Base-by-base conservation (phyloP, 352 stramenopile species). In the Phytophthora cryptogea region DNA sequence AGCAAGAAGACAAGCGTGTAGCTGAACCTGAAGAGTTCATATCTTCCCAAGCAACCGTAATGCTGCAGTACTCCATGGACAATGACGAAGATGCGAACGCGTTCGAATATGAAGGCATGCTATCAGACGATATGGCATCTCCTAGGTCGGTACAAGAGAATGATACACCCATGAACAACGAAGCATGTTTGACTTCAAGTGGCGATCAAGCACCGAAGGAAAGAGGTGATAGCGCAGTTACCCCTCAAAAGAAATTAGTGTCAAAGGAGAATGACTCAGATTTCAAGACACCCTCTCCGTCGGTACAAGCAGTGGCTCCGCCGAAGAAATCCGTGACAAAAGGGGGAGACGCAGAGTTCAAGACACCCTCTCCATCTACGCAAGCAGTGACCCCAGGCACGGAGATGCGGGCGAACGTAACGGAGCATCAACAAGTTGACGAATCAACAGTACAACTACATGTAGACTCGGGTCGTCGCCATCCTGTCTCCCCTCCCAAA, bases 51-150 rank as follows among this genome's bases (percentile, higher is more conserved):
- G 56, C 57, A 33, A 75, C 66, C 20, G 52, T 69, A n/a, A 28
- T 72, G 27, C 33, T 72, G 16, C 46, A 65, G 0, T 72, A 75
- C 37, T 27, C 37, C 16, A 37, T 59, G 23, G 67, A 59, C 58
- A 66, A 55, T 37, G 63, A 70, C 28, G 67, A 72, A 39, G 50
- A 72, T 37, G 50, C 23, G 7, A 63, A 76, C 45, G 58, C 63
- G 35, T 76, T 76, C 10, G 68, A 76, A 37, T 72, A 72, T 52
- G 63, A 76, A 27, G 67, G 52, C 5, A 57, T 59, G 20, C 2
- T 47, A 16, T 57, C 53, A 9, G 60, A 66, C 36, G 54, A 62
- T 42, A 37, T 62, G 23, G 28, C 30, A 7, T 59, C 65, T 54
- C 48, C 53, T n/a, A 49, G 23, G 16, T 48, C 40, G 14, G 43